A percentile compares a stretch with the other conserved stretches of the same genome.
Conservation (phyloP, 768 basidiomycete species). For the Leccinum uliginosum region DNA sequence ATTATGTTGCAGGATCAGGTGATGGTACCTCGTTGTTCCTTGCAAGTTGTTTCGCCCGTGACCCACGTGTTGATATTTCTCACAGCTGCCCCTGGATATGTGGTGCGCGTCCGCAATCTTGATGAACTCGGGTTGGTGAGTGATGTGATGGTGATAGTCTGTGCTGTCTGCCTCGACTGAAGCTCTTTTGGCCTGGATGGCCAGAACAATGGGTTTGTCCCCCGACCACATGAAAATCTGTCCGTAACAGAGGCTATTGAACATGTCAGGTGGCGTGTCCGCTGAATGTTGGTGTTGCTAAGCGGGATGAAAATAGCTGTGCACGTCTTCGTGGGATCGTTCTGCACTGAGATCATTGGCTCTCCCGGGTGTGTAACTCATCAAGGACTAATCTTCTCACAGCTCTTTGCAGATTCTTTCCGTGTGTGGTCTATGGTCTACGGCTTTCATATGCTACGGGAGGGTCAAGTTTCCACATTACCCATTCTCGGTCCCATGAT, state of each 20-base stretch:
- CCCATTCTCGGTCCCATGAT: too few relatives aligned
- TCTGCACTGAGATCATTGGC: constrained; percentile 37
- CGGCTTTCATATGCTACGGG: too few relatives aligned
- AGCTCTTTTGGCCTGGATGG: neutral
- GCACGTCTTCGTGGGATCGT: constrained; percentile 47
- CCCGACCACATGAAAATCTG: constrained; percentile 80
- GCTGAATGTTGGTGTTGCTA: neutral
- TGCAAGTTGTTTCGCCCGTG: constrained; percentile 65
- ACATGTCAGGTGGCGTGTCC: constrained; percentile 41
- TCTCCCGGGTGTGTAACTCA: too few relatives aligned
- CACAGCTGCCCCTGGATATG: constrained; percentile 68
- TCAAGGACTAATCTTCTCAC: too few relatives aligned
- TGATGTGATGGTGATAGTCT: neutral
- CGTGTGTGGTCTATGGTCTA: too few relatives aligned
- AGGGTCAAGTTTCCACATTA: too few relatives aligned
- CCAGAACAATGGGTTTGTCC: constrained; percentile 50
- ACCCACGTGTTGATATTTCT: constrained; percentile 73
- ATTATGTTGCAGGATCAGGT: constrained; percentile 35
- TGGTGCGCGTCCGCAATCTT: constrained; percentile 58
- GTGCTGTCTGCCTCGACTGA: neutral
- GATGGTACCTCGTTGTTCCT: constrained; percentile 46
- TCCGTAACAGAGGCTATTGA: constrained; percentile 49
- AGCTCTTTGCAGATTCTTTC: too few relatives aligned
- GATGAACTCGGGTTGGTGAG: constrained; percentile 60
- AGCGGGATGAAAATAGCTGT: constrained; percentile 39